Base-by-base conservation (phyloP, 345 rosid species). In the Murraya koenigii region DNA sequence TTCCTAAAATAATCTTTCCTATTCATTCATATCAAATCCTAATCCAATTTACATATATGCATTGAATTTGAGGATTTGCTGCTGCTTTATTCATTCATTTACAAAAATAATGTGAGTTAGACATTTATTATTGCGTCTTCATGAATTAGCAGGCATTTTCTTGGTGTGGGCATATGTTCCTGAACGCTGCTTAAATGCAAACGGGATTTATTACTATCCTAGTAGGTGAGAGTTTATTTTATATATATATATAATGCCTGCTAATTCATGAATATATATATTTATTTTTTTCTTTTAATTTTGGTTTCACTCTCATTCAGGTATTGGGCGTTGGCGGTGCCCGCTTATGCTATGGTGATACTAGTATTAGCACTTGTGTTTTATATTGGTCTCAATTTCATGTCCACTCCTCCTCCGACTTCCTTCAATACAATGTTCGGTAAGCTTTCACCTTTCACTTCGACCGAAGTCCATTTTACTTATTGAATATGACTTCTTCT, bases 111-210 rank as follows among this genome's bases (percentile, higher is more conserved):
- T 25, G n/a, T 68, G 8, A 52, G 22, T 52, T 52, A n/a, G n/a
- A 52, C 56, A 6, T 13, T 26, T 6, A 13, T 22, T 66, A 20
- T 22, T 26, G 0, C 3, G 13, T 68, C 28, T 6, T 17, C 17
- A 39, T 47, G 26, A 39, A 13, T 23, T 9, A 11, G 77, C 89
- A 83, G 87, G 85, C 73, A 82, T 91, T 77, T 92, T 93, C 87
- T 83, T 93, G 84, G 83, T 84, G 44, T 92, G 98, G 99, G 97
- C 99, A 3, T 95, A 93, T 76, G 91, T 93, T 74, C 98, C 98
- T 70, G 94, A 93, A 74, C 79, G 72, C 64, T 72, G 93, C 83
- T 80, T 95, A 72, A 94, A 88, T 38, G 82, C 92, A 8, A 77
- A 90, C 19, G 93, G 96, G 54, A 89, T 95, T 81, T 84, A 47